Evolutionary conservation across 2,329 filamentous ascomycete genomes (phyloP), one percentile per base, ranked within the genome.

Genomic region (Verticillium tricorpus): DNA sequence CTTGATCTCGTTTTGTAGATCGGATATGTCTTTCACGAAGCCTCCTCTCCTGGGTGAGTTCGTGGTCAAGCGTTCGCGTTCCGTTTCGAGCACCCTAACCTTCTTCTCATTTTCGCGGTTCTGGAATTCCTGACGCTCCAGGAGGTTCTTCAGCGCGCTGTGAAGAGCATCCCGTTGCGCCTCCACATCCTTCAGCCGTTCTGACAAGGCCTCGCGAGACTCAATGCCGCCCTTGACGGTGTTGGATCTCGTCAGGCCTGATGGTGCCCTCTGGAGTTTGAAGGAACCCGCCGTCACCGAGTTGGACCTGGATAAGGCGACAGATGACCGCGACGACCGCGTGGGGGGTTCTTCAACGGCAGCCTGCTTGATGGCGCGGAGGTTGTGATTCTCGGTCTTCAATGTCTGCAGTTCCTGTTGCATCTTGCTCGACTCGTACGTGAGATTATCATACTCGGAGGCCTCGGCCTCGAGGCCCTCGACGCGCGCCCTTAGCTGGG

Each of bases 151-250:
- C 60, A 99, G 80, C 7, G 95, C 92, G 63, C 85, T 87, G 77
- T 98, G 95, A 7, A 99, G 82, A 1, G 94, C 93, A 74, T 99
- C 94, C 56, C 95, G 87, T 77, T 99, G 95, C 54, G 92, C 88
- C 76, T 98, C 94, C 12, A 97, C 89, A 67, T 98, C 94, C 75
- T 96, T 97, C 19, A 97, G 82, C 34, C 91, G 85, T 67, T 97
- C 93, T 1, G 88, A 86, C 17, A 93, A 76, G 12, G 85, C 83
- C 60, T 94, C 91, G 60, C 87, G 82, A 4, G 85, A 87, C 67
- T 91, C 85, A 31, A 66, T 61, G 32, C 65, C 57, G 37, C 61
- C 64, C 79, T 89, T 80, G 52, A 83, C 78, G 52, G 78, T 85
- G 69, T 81, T 85, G 11, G 89, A 89, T 64, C 89, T 80, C 9